Evolutionary conservation across 345 rosid genomes (phyloP).

Genomic region (Litchi chinensis): DNA sequence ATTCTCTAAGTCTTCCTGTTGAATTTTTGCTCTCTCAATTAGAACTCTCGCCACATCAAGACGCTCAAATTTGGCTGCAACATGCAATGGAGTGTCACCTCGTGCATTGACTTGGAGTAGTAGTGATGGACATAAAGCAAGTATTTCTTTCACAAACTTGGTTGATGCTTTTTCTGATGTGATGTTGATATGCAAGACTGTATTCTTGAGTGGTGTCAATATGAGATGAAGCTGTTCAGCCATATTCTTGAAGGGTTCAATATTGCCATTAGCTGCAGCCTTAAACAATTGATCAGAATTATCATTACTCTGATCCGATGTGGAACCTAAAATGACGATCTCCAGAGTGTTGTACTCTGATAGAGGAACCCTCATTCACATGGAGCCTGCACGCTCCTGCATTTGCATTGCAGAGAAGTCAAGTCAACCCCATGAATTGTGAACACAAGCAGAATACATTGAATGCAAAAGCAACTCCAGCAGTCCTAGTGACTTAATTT

Average conservation of each 20-base stretch:
- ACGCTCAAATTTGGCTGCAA: conserved; percentile 12
- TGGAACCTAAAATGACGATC: no score
- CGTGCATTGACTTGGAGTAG: neutral
- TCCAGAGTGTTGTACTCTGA: no score
- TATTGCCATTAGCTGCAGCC: conserved; percentile 4
- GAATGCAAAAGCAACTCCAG: no score
- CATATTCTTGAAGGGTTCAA: neutral
- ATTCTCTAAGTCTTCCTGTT: neutral
- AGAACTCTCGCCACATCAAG: neutral
- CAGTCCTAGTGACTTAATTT: no score
- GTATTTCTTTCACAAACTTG: neutral
- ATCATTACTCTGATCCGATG: no score
- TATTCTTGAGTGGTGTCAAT: neutral
- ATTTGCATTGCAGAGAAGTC: no score
- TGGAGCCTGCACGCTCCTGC: no score
- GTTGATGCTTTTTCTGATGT: neutral
- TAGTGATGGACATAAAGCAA: conserved; percentile 1
- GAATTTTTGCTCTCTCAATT: neutral
- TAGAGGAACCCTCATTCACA: no score
- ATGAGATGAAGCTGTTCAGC: neutral
- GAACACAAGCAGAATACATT: no score
- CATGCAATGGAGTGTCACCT: conserved; percentile 20
- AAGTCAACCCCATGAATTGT: no score
- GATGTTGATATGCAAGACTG: conserved; percentile 6
- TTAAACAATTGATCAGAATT: neutral